These are phyloP conservation scores for Copromyces sp. DNA, from an alignment of 495 filamentous ascomycete genomes.

Conservation along the genomic window DNA sequence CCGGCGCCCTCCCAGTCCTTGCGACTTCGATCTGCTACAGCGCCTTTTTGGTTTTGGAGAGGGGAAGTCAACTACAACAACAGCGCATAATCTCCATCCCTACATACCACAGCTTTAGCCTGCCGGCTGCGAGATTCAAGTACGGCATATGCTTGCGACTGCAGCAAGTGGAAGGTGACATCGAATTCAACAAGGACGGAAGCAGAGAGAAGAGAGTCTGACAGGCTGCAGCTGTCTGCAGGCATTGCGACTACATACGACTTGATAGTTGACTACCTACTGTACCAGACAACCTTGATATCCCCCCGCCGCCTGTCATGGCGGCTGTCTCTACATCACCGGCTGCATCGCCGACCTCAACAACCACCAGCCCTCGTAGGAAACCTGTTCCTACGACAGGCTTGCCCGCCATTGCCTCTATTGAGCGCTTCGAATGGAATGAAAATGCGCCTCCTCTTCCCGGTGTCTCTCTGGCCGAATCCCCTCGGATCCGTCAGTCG, in stretches of 20 bases:
- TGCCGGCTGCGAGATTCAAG: background rate
- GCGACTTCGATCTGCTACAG: background rate
- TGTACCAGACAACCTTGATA: background rate
- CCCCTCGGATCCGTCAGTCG: constrained; percentile 26
- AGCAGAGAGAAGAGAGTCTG: background rate
- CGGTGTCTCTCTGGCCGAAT: constrained; percentile 15
- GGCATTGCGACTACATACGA: background rate
- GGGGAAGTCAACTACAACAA: background rate
- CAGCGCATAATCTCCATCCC: background rate
- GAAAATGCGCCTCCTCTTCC: constrained; percentile 25
- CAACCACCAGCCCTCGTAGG: constrained; percentile 29
- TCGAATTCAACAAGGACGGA: background rate
- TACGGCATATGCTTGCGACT: background rate
- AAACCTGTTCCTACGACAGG: constrained; percentile 30
- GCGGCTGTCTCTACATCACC: constrained; percentile 32
- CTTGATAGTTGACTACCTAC: background rate
- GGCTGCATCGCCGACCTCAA: constrained; percentile 21
- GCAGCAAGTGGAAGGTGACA: background rate
- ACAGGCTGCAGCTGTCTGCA: background rate
- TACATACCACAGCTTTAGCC: background rate
- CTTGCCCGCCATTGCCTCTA: constrained; percentile 8
- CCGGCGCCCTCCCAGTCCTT: background rate
- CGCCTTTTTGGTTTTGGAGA: background rate
- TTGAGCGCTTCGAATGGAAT: constrained; percentile 27
- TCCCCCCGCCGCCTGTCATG: constrained; percentile 24